A percentile compares a stretch with the other conserved stretches of the same genome.
These are phyloP conservation scores for Avena atlantica DNA, from an alignment of 176 grass and related monocot species.

Conservation along the genomic window DNA sequence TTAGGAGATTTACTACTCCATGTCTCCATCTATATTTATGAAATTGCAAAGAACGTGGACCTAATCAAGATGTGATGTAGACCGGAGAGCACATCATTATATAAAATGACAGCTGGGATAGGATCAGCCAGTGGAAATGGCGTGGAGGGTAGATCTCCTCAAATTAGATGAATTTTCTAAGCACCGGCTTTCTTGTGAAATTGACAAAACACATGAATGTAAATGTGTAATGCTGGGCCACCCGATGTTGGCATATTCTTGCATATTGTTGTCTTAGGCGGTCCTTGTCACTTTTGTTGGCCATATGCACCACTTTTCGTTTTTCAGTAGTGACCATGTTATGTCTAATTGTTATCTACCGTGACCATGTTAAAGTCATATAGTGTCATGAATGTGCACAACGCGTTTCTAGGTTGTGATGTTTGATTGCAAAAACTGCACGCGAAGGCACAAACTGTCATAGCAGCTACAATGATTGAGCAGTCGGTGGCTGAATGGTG, in stretches of 20 bases:
- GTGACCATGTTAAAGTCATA: constrained; percentile 1
- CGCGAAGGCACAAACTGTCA: background rate
- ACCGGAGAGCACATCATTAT: constrained; percentile 29
- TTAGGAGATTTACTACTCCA: background rate
- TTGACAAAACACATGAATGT: constrained; percentile 26
- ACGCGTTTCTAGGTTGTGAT: background rate
- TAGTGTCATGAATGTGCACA: constrained; percentile 22
- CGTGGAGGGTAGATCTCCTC: constrained; percentile 35
- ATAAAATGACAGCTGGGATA: constrained; percentile 11
- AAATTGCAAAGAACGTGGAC: constrained; percentile 30
- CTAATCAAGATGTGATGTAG: constrained; percentile 40
- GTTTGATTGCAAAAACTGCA: constrained; percentile 22
- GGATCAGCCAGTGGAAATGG: constrained; percentile 7
- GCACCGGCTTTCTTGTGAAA: constrained; percentile 42
- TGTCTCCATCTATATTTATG: constrained; percentile 13
- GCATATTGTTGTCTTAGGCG: constrained; percentile 19
- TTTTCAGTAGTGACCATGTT: constrained; percentile 25
- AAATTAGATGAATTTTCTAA: constrained; percentile 44
- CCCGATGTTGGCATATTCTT: constrained; percentile 34
- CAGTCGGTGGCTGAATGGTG: constrained; percentile 16
- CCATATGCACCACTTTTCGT: constrained; percentile 9
- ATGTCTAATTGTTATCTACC: background rate
- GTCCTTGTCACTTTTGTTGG: constrained; percentile 43
- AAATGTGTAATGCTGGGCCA: constrained; percentile 30
- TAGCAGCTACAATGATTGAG: background rate